Evolutionary conservation across 495 filamentous ascomycete species (phyloP), one percentile per base, ranked within the genome.

Genomic region (Tuber calosporum): DNA sequence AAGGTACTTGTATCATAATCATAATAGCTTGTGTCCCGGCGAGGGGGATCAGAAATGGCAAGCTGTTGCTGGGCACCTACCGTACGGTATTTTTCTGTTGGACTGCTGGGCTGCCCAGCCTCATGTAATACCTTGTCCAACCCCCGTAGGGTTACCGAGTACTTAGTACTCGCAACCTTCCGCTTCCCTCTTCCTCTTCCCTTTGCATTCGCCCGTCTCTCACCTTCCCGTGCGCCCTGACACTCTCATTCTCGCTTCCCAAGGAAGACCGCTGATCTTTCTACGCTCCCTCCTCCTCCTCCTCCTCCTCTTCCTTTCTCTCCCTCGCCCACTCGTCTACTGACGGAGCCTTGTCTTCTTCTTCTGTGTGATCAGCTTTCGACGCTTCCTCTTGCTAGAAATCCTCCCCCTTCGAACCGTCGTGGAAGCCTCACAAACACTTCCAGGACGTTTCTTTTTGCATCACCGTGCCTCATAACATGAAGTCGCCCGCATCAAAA

Each of bases 401-500:
- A 30, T 45, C 69, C 72, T n/a, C 53, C 38, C 43, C 41, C 53
- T 41, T 68, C 30, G 41, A 68, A 40, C 71, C 38, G 70, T 67
- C 53, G 53, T 26, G 53, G 70, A 62, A 53, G 66, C 48, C 74
- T 73, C 71, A 53, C n/a, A 66, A 30, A 22, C n/a, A 40, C 45
- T 48, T 68, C 42, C 71, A 69, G 38, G 41, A 19, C 36, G 15
- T 22, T 43, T 38, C 72, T 66, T 45, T 43, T 62, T 2, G 30
- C n/a, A 37, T 30, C 4, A 39, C 26, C 58, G 40, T n/a, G 37
- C 38, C 26, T 34, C 26, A 34, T 13, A 73, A 34, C 67, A 80
- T 80, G 79, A 80, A 80, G 78, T 80, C 79, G 45, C 78, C 79
- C 30, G 70, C 72, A 39, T 74, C 72, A 39, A 80, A 80, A 42